Base-by-base conservation (phyloP, 495 filamentous ascomycete species). In the Aspergillus ellipticus region DNA sequence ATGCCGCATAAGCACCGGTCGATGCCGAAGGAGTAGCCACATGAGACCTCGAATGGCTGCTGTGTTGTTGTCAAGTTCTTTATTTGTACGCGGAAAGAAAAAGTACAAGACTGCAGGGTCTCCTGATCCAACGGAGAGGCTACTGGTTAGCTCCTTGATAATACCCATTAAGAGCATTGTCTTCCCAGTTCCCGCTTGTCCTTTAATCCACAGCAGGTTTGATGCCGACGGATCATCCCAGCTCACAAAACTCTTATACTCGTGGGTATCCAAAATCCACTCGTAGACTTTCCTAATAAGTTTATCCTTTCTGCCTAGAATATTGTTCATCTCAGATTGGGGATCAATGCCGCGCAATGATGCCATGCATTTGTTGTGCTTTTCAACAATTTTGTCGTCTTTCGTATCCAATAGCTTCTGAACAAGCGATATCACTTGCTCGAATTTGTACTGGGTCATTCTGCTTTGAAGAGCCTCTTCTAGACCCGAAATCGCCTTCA, bases 161-260 rank as follows among this genome's bases (percentile, higher is more conserved):
- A 43, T 11, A 2, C 51, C 51, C 11, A 53, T 5, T 9, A 43
- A 22, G 2, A 53, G 17, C 37, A 41, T 53, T 6, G 51, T 53
- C 35, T 53, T 53, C 15, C 51, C 51, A 49, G 68, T 76, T 16
- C 73, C 73, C 6, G 70, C 63, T 52, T 64, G 67, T 35, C 68
- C 70, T 29, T 64, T 76, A 33, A 79, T 68, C 75, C 73, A 78
- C 10, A 53, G 51, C 17, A 42, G n/a, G 3, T 8, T 16, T 1
- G 19, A 7, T 20, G 51, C 3, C 2, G 9, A 5, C 13, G 42
- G 19, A 16, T 53, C 33, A 7, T 6, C 29, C 51, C 51, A 53
- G 13, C 19, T n/a, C 4, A 31, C 3, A 19, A 53, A 42, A 2
- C 19, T 11, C 19, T 16, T 45, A n/a, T 43, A 53, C 28, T 42